Base-by-base conservation (phyloP, 2,329 filamentous ascomycete genomes). In the Seiridium unicorne region DNA sequence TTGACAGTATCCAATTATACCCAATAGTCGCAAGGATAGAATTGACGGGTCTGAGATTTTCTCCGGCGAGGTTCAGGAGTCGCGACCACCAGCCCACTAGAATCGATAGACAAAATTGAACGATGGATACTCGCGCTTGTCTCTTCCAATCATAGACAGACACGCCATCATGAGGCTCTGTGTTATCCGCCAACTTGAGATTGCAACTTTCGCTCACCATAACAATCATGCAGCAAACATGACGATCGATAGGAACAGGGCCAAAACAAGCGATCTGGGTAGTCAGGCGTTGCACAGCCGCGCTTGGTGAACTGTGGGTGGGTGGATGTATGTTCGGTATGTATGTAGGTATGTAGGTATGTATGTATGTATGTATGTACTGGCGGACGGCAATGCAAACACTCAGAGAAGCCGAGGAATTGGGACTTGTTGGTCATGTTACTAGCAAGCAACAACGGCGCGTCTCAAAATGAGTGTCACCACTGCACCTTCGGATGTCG, bases 121-220 rank as follows among this genome's bases (percentile, higher is more conserved):
- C 35, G 42, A 58, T 44, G 47, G 47, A 51, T 31, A 53, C 57
- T 46, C 48, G 58, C 58, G 58, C 60, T 49, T 57, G 55, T 46
- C 3, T 60, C 58, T 60, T 58, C 60, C 60, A 60, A 62, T 62
- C 60, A 61, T 26, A 51, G 10, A 59, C 10, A 59, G 60, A 59
- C 60, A 61, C 60, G 51, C 40, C 38, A 57, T 36, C 18, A 47
- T 44, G 44, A 57, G 40, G 44, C 40, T 57, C 35, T 49, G 32
- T n/a, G 35, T 31, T 55, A 55, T 26, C 51, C 51, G 51, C 51
- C 36, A 40, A 10, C 13, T 10, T 8, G 9, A 55, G 36, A 55
- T 36, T 64, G 44, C 67, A 66, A 56, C 32, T 38, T 38, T 13
- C 38, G 32, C 18, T 31, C 26, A 5, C 46, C 6, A 31, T 11